These are phyloP conservation scores for Phytophthora pseudosyringae DNA, from an alignment of 352 stramenopile genomes.

Conservation along the genomic window DNA sequence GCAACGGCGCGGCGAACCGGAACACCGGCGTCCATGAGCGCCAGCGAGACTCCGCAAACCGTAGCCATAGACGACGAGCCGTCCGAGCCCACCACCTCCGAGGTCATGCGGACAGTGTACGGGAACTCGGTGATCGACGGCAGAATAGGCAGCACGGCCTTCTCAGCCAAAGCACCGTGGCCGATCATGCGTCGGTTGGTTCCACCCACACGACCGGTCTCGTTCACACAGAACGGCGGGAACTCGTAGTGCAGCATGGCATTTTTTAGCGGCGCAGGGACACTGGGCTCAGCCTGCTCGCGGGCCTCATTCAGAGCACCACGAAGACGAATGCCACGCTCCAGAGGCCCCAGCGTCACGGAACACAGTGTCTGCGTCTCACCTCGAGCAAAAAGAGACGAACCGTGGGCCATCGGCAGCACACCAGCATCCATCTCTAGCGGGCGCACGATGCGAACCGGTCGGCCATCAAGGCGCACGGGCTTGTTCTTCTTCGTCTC, in stretches of 20 bases:
- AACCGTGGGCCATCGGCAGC: constrained; percentile 90
- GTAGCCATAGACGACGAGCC: constrained; percentile 96
- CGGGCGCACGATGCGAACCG: constrained; percentile 78
- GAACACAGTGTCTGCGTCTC: constrained; percentile 92
- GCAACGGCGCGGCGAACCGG: constrained; percentile 94
- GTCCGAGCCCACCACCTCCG: constrained; percentile 95
- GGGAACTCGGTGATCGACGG: constrained; percentile 93
- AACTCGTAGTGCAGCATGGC: constrained; percentile 99
- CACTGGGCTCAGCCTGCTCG: constrained; percentile 42
- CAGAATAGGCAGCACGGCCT: constrained; percentile 93
- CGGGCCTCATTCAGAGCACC: constrained; percentile 58
- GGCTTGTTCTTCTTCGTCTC: constrained; percentile 46
- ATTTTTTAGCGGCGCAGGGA: constrained; percentile 58
- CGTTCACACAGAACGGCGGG: constrained; percentile 97
- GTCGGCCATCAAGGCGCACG: constrained; percentile 88
- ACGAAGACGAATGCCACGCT: constrained; percentile 76
- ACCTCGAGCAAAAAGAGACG: constrained; percentile 86
- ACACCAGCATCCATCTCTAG: constrained; percentile 90
- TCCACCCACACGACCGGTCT: constrained; percentile 89
- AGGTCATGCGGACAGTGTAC: constrained; percentile 97
- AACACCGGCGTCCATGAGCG: constrained; percentile 97
- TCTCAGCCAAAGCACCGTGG: constrained; percentile 97
- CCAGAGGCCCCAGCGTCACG: constrained; percentile 86
- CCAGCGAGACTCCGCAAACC: constrained; percentile 96
- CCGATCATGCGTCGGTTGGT: constrained; percentile 95